phyloP scores from a whole-genome alignment of 106 monocot species.

The Dendrobium catenatum region DNA sequence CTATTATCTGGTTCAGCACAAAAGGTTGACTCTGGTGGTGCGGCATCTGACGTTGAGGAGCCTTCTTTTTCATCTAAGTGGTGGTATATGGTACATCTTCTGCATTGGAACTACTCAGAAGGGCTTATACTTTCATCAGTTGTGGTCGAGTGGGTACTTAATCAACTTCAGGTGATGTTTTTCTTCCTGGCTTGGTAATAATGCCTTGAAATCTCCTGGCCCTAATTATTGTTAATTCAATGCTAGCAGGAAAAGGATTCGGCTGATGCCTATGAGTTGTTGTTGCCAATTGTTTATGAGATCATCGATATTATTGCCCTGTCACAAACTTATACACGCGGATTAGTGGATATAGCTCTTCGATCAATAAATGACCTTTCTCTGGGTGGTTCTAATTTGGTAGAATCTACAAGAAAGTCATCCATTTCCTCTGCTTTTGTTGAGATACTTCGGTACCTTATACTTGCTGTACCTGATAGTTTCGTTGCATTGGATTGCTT shows the following conservation, averaged over 20 bases:
- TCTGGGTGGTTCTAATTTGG: constrained; percentile 15
- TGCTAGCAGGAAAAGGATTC: constrained; percentile 78
- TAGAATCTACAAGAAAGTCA: constrained; percentile 28
- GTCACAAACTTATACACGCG: constrained; percentile 72
- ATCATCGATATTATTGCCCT: constrained; percentile 55
- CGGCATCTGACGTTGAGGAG: constrained; percentile 46
- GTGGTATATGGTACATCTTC: constrained; percentile 77
- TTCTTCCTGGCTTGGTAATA: background rate
- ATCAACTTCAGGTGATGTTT: constrained; percentile 73
- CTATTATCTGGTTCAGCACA: constrained; percentile 21
- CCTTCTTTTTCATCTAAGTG: constrained; percentile 60
- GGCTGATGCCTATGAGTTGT: constrained; percentile 64
- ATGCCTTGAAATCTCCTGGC: background rate
- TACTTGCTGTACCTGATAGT: constrained; percentile 75
- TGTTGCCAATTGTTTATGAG: constrained; percentile 68
- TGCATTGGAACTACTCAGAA: constrained; percentile 81
- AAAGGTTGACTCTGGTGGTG: constrained; percentile 29
- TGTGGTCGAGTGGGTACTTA: constrained; percentile 68
- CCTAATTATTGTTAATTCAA: constrained; percentile 12
- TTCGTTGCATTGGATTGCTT: constrained; percentile 88
- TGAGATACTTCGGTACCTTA: constrained; percentile 71
- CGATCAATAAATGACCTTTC: constrained; percentile 47
- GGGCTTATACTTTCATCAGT: constrained; percentile 71
- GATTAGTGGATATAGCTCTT: constrained; percentile 66
- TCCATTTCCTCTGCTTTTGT: constrained; percentile 37